Base-by-base conservation (phyloP, 2,329 filamentous ascomycete species). In the Spiromastix sp. region DNA sequence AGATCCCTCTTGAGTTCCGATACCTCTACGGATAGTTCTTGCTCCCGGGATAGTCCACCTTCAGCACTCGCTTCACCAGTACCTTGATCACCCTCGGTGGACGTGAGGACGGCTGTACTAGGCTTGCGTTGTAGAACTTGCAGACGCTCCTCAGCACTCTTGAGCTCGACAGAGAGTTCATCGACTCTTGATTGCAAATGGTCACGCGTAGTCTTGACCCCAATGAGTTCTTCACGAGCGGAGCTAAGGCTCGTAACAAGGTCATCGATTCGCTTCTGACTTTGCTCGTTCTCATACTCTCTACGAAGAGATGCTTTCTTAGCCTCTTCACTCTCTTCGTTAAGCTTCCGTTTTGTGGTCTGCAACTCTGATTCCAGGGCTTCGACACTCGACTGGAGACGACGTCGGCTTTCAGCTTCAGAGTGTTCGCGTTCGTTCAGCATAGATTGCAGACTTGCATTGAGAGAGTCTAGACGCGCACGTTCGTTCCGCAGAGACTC, bases 211-310 rank as follows among this genome's bases (percentile, higher is more conserved):
- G 89, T 94, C 67, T 93, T 94, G 16, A 80, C 77, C 17, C 80
- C 79, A 30, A 91, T 77, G 34, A 93, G 73, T 48, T 95, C 86
- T 57, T 96, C 87, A 29, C 89, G 84, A 33, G 80, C 77, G 41
- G 85, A 77, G 46, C 84, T 72, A 26, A 95, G 67, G 48, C 77
- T 89, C 20, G 79, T 70, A 43, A 89, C 81, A 30, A 98, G 73
- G 50, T 96, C 89, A 46, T 98, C 89, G 41, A 96, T 91, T 34
- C 87, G 78, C 59, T 86, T 91, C 56, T 94, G 85, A 33, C 74
- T 79, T 55, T 96, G 85, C 45, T 85, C 81, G 27, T 81, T 75
- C 42, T 98, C 91, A 43, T 84, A 95, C 51, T 96, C 89, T 50
- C 93, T 86, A 38, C 89, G 78, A 33, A 91, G 67, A 40, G 82